Base-by-base conservation (phyloP, 2,329 filamentous ascomycete genomes). In the Fusarium heterosporum region DNA sequence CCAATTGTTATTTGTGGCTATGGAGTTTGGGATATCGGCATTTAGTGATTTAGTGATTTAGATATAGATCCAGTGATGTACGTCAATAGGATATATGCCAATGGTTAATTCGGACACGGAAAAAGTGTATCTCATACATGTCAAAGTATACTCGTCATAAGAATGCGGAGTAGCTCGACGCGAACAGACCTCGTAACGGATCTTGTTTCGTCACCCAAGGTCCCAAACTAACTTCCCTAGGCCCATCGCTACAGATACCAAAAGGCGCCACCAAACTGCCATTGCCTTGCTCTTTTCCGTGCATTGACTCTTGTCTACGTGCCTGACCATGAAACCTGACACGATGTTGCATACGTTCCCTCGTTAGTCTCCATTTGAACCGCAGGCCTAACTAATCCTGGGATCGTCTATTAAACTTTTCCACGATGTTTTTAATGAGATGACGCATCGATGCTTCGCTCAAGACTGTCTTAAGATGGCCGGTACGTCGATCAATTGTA, bases 381-480 rank as follows among this genome's bases (percentile, higher is more conserved):
- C 29, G 11, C 14, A 51, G 10, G 40, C 2, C 51, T 64, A 64
- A 59, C 61, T 48, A 10, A 22, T 46, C 42, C 28, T 36, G 52
- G 51, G 12, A 64, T 64, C 52, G 59, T 59, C 10, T 6, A 22
- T 22, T 22, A 22, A 30, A 26, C n/a, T 28, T 59, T 42, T 19
- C 28, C 39, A 28, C 7, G 3, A 25, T 12, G 25, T 12, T 36
- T 36, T 30, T 6, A 6, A 25, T 36, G 16, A 16, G 25, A 61
- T 65, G 62, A 66, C 63, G 62, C 63, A 55, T 57, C 17, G 56
- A 54, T 51, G 48, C 45, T 66, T 48, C 22, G 25, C 16, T 32
- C 22, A 11, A 13, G n/a, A 14, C n/a, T 17, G 11, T 66, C 22
- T 66, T 66, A 52, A 69, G 8, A n/a, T 40, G 22, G 14, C 58